These are phyloP conservation scores for Metschnikowia noctiluminum DNA, from an alignment of 805 yeast genomes.

Conservation along the genomic window DNA sequence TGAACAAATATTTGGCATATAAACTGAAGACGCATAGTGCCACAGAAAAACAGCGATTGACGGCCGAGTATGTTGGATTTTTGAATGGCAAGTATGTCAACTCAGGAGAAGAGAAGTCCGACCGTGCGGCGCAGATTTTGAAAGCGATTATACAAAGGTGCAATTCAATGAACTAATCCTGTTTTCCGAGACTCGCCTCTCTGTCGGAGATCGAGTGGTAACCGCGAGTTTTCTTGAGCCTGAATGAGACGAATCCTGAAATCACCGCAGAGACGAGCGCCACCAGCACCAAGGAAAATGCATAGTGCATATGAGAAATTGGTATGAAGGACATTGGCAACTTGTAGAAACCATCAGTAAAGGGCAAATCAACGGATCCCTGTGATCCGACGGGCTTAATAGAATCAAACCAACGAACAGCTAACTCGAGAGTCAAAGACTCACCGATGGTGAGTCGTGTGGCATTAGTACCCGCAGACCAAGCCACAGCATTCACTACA, in stretches of 20 bases:
- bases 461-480: conserved; percentile 59
- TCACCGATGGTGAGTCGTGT: conserved; percentile 67
- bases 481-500: conserved; percentile 54
- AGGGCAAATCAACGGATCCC: conserved; percentile 27
- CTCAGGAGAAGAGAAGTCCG: conserved; percentile 19
- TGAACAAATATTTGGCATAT: conserved; percentile 67
- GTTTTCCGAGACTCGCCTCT: conserved; percentile 22
- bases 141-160: conserved; percentile 41
- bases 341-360: conserved; percentile 37
- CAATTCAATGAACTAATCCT: conserved; percentile 20
- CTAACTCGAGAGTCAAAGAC: conserved; percentile 51
- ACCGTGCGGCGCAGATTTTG: conserved; percentile 30
- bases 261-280: conserved; percentile 23
- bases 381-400: conserved; percentile 21
- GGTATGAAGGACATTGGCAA: conserved; percentile 31
- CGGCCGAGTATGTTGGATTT: conserved; percentile 23
- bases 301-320: conserved; percentile 23
- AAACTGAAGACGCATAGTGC: conserved; percentile 39
- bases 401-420: conserved; percentile 53
- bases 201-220: conserved; percentile 21
- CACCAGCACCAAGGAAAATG: conserved; percentile 19
- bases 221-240: conserved; percentile 20
- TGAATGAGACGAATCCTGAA: conserved; percentile 25
- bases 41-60: conserved; percentile 31
- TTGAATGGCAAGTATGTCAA: conserved; percentile 27